These are phyloP conservation scores for Oidiodendron maius DNA, from an alignment of 495 filamentous ascomycete genomes.

Conservation along the genomic window DNA sequence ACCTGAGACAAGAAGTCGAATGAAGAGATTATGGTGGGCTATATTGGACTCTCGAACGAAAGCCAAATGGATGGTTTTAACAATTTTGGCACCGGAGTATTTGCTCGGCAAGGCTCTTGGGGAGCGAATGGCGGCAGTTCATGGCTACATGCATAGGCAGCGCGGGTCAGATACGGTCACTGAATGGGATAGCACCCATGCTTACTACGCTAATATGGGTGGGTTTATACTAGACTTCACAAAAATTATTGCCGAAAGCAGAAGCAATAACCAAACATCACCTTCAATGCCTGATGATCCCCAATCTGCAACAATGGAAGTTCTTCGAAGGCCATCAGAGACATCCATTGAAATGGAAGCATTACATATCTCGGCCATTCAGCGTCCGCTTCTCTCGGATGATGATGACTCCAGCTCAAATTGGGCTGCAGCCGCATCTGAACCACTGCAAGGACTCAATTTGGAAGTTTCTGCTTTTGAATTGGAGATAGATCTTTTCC, in stretches of 20 bases:
- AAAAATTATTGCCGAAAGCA: too few relatives aligned
- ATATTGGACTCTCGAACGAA: not conserved
- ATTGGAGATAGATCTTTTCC: too few relatives aligned
- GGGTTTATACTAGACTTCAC: not conserved
- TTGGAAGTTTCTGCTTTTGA: too few relatives aligned
- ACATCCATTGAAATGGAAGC: too few relatives aligned
- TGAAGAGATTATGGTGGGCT: not conserved
- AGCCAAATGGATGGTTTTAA: not conserved
- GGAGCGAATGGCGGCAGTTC: not conserved
- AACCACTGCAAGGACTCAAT: too few relatives aligned
- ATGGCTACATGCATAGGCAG: not conserved
- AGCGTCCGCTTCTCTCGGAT: too few relatives aligned
- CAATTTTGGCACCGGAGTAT: not conserved
- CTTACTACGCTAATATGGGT: not conserved
- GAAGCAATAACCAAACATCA: too few relatives aligned
- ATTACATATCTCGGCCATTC: too few relatives aligned
- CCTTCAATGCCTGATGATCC: too few relatives aligned
- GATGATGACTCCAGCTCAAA: not conserved
- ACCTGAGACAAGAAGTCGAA: not conserved
- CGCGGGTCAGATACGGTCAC: not conserved
- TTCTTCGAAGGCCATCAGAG: too few relatives aligned
- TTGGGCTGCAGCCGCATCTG: too few relatives aligned
- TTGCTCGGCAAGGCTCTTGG: not conserved
- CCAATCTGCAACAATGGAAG: not conserved
- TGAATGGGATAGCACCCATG: not conserved